A percentile compares a stretch with the other conserved stretches of the same genome.
Evolutionary conservation across 495 filamentous ascomycete genomes (phyloP).

Genomic region (Penicillium odoratum): DNA sequence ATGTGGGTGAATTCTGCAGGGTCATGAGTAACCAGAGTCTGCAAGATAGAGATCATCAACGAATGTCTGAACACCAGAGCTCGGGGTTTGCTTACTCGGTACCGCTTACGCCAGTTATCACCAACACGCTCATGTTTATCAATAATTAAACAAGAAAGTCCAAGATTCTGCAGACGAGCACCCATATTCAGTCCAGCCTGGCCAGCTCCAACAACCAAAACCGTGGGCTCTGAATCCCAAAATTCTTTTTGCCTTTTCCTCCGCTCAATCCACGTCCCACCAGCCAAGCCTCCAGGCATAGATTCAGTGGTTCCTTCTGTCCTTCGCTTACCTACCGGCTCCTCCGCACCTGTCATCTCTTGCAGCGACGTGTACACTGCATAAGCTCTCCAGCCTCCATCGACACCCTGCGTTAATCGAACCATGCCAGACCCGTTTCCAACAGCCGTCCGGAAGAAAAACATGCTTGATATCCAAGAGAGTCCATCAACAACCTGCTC

Average conservation of each 20-base stretch:
- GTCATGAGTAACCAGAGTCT: constrained; percentile 51
- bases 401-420: constrained; percentile 47
- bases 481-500: constrained; percentile 44
- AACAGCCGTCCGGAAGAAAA: constrained; percentile 50
- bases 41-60: background rate
- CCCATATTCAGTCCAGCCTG: constrained; percentile 59
- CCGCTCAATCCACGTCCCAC: constrained; percentile 69
- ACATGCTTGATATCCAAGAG: constrained; percentile 52
- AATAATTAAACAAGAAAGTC: constrained; percentile 62
- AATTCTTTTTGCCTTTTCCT: constrained; percentile 58
- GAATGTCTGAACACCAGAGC: background rate
- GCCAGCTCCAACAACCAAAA: constrained; percentile 65
- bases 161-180: constrained; percentile 69
- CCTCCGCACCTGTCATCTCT: constrained; percentile 51
- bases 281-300: constrained; percentile 53
- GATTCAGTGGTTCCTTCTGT: constrained; percentile 57
- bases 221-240: constrained; percentile 56
- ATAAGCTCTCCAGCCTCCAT: constrained; percentile 63
- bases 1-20: constrained; percentile 74
- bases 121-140: constrained; percentile 67
- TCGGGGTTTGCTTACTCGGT: constrained; percentile 32
- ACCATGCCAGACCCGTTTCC: constrained; percentile 60
- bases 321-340: constrained; percentile 49
- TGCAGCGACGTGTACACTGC: constrained; percentile 61
- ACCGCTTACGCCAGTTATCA: constrained; percentile 75